A percentile compares a stretch with the other conserved stretches of the same genome.
Evolutionary conservation across 1,139 yeast species (phyloP).

Genomic region (Geotrichum macrosporum): DNA sequence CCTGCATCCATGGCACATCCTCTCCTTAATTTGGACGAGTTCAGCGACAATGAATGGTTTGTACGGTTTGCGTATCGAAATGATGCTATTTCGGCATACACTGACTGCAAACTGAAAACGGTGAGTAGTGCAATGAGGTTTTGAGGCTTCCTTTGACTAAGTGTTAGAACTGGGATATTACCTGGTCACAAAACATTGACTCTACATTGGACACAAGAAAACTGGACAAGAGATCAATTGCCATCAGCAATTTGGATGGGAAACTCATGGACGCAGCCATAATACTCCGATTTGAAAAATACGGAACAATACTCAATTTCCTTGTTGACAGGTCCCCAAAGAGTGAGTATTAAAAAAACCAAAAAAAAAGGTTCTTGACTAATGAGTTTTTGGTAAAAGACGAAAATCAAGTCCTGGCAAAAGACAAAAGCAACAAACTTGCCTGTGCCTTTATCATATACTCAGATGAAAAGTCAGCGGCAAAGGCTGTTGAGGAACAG

Average conservation of each 20-base stretch:
- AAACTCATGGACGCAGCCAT: constrained; percentile 2
- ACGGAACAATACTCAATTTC: no score
- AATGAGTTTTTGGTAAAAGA: no score
- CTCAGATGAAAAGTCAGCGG: constrained; percentile 10
- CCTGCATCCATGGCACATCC: constrained; percentile 27
- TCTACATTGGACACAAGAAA: constrained; percentile 6
- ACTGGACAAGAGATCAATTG: constrained; percentile 8
- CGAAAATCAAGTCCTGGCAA: background rate
- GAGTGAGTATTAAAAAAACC: no score
- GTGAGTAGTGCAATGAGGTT: background rate
- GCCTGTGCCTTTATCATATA: constrained; percentile 10
- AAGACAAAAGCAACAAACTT: background rate
- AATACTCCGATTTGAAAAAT: constrained; percentile 3
- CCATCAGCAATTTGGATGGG: background rate
- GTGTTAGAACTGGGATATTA: constrained; percentile 11
- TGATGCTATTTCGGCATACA: constrained; percentile 85
- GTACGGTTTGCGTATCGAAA: constrained; percentile 78
- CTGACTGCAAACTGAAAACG: constrained; percentile 32
- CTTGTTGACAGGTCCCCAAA: no score
- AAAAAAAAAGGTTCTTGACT: no score
- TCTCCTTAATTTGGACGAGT: constrained; percentile 15
- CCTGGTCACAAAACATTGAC: constrained; percentile 16
- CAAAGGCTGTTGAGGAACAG: constrained; percentile 5
- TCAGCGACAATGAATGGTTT: constrained; percentile 55
- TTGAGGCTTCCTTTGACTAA: constrained; percentile 2